Base-by-base conservation (phyloP, 2,329 filamentous ascomycete genomes). In the Xylaria sp. region DNA sequence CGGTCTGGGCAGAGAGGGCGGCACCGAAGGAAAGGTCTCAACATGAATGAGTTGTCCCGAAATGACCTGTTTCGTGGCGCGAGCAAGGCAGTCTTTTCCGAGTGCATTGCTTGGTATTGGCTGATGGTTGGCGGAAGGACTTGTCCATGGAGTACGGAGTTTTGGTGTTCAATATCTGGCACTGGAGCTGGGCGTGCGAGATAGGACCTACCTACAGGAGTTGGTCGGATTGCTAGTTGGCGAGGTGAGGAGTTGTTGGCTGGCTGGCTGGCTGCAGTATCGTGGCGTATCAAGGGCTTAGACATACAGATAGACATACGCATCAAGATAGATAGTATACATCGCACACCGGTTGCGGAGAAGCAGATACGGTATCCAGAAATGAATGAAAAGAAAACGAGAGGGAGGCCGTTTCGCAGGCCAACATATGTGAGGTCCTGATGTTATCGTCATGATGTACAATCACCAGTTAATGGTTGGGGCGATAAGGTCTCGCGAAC, bases 91-190 rank as follows among this genome's bases (percentile, higher is more conserved):
- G 47, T 25, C 22, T 5, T 11, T 42, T 47, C 58, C 44, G 53
- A 31, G 22, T 20, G 36, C 25, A 17, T 27, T 27, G 6, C n/a
- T n/a, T n/a, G 45, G 45, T 15, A 51, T 58, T 63, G 53, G 58
- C 38, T 31, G 36, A 17, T 25, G 33, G 7, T 51, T 17, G 44
- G 33, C 20, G 25, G 27, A 38, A 31, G 15, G 57, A 17, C 36
- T 38, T 25, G 49, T 45, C 47, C 49, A 45, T 22, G 55, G 60
- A 54, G 65, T 51, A 63, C 29, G 60, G 55, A 33, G 65, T 67
- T 60, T 44, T 25, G 31, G 17, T 38, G 45, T 58, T 63, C 13
- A 53, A 44, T 42, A 47, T 63, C 59, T 50, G 44, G 61, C 54
- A 17, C 17, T 33, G 51, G 5, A n/a, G 5, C 13, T 7, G 42